These are phyloP conservation scores for Cubamyces sp. DNA, from an alignment of 768 basidiomycete species.

Conservation along the genomic window DNA sequence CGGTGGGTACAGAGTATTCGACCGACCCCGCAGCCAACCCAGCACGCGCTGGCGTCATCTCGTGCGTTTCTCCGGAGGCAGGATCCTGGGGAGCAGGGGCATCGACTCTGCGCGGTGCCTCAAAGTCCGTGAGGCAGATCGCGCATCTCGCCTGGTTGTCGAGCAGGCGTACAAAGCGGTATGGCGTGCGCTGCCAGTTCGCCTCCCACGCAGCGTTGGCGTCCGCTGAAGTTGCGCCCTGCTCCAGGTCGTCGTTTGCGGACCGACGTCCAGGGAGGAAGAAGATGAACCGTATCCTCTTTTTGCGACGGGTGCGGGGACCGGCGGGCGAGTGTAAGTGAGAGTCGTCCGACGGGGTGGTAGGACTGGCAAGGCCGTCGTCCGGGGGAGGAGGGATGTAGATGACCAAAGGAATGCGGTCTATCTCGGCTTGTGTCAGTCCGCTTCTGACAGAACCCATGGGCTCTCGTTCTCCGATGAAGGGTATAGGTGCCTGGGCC, in stretches of 20 bases:
- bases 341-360: not conserved
- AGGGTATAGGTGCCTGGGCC: too few relatives aligned
- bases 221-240: not conserved
- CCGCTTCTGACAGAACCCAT: not conserved
- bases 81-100: too few relatives aligned
- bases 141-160: conserved; percentile 85
- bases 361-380: conserved; percentile 3
- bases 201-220: conserved; percentile 61
- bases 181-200: conserved; percentile 71
- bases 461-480: too few relatives aligned
- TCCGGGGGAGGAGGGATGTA: conserved; percentile 13
- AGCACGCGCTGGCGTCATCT: not conserved
- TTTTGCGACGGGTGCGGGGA: not conserved
- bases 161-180: conserved; percentile 80
- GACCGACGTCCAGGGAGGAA: not conserved
- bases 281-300: conserved; percentile 9
- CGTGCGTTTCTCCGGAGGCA: not conserved
- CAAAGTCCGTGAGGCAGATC: conserved; percentile 84
- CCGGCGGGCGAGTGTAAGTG: not conserved
- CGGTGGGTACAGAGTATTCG: not conserved
- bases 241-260: not conserved
- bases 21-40: not conserved
- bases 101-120: conserved; percentile 57
- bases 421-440: conserved; percentile 6
- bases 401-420: conserved; percentile 14